Percentiles rank a stretch among this genome's conserved stretches.
Evolutionary conservation across 2,329 filamentous ascomycete species (phyloP).

Genomic region (Hypoxylon sp.): DNA sequence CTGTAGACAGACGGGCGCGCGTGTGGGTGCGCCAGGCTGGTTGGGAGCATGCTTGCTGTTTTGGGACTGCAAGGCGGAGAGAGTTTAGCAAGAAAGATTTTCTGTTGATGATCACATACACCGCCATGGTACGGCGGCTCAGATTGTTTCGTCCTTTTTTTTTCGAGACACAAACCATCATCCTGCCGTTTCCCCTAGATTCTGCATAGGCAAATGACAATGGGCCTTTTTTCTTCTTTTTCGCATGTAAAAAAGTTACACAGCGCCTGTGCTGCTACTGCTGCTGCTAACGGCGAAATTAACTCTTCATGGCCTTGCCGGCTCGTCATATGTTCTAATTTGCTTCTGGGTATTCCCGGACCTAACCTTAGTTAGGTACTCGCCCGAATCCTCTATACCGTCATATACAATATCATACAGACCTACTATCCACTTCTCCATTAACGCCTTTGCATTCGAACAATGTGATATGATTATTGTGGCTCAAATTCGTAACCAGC

Average conservation of each 20-base stretch:
- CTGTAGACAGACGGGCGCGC: conserved; percentile 36
- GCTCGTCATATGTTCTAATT: conserved; percentile 40
- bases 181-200: conserved; percentile 49
- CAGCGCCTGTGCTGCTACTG: not conserved
- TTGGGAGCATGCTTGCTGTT: conserved; percentile 40
- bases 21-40: conserved; percentile 35
- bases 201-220: conserved; percentile 55
- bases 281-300: conserved; percentile 25
- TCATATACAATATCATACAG: conserved; percentile 46
- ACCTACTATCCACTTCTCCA: conserved; percentile 11
- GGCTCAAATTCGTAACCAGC: conserved; percentile 22
- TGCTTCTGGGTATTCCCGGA: conserved; percentile 44
- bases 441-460: conserved; percentile 20
- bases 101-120: conserved; percentile 43
- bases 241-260: conserved; percentile 39
- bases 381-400: conserved; percentile 32
- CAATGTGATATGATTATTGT: conserved; percentile 14
- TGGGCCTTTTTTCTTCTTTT: conserved; percentile 37
- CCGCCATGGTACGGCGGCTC: conserved; percentile 30
- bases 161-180: conserved; percentile 36
- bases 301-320: conserved; percentile 34
- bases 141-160: conserved; percentile 42
- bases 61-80: conserved; percentile 42
- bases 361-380: conserved; percentile 32
- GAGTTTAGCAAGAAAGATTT: conserved; percentile 42